Percentiles rank a stretch among this genome's conserved stretches.
Conservation (phyloP, 495 filamentous ascomycete species). For the Neurospora pannonica region DNA sequence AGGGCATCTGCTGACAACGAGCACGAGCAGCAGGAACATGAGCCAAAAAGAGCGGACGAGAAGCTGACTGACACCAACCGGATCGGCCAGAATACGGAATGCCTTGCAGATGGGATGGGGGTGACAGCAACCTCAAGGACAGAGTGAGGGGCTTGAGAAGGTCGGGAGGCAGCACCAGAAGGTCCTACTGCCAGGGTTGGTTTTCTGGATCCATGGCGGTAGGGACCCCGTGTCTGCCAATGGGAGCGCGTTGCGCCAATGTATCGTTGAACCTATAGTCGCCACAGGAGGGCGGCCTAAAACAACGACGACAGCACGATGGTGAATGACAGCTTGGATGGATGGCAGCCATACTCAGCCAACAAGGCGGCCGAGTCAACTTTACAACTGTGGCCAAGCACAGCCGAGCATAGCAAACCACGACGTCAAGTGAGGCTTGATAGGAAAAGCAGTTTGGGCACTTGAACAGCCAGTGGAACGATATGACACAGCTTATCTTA, state of each 20-base stretch:
- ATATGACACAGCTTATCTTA: not conserved
- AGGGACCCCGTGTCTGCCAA: not conserved
- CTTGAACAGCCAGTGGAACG: not conserved
- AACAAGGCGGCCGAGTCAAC: not conserved
- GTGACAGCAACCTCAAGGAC: not conserved
- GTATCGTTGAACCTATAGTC: not conserved
- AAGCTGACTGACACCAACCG: not conserved
- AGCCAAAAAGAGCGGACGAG: not conserved
- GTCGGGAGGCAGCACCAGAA: not conserved
- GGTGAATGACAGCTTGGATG: not conserved
- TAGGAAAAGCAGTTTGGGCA: not conserved
- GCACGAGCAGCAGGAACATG: not conserved
- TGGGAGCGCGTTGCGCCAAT: not conserved
- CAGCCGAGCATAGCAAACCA: not conserved
- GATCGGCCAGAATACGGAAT: not conserved
- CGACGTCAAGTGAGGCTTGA: constrained; percentile 1
- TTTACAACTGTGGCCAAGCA: constrained; percentile 1
- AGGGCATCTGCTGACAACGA: not conserved
- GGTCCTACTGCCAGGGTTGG: not conserved
- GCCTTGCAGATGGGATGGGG: not conserved
- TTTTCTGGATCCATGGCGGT: not conserved
- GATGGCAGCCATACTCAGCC: not conserved
- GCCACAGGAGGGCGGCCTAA: not conserved
- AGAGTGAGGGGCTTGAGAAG: not conserved
- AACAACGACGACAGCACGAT: not conserved